Conservation (phyloP, 164 flowering plant species). For the Cinnamomum micranthum region DNA sequence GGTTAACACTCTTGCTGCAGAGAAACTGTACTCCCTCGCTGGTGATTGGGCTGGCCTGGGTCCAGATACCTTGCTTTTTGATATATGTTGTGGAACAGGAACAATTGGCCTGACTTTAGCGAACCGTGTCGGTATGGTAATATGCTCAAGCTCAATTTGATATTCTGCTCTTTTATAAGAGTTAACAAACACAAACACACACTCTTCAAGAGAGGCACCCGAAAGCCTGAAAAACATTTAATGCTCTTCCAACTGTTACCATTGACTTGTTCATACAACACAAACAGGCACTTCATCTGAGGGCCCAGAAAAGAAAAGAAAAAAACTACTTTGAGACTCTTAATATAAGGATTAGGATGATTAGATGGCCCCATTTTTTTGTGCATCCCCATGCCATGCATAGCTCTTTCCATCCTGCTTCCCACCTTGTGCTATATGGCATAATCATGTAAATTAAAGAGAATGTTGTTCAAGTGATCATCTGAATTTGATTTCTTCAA, state of each 20-base stretch:
- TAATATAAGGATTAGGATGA: background rate
- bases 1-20: conserved; percentile 46
- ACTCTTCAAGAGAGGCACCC: no score
- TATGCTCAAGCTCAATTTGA: conserved; percentile 17
- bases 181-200: no score
- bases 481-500: background rate
- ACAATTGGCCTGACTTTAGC: conserved; percentile 94
- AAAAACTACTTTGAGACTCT: no score
- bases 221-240: no score
- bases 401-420: no score
- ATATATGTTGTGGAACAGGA: conserved; percentile 94
- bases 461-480: background rate
- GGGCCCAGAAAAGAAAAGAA: no score
- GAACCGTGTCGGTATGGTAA: conserved; percentile 98
- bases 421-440: no score
- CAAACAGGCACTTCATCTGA: background rate
- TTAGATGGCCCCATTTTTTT: background rate
- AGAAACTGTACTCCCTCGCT: conserved; percentile 63
- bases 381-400: background rate
- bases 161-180: conserved; percentile 1
- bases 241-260: background rate
- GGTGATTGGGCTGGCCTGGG: conserved; percentile 97
- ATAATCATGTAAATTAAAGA: background rate
- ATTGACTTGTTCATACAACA: background rate
- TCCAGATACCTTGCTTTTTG: conserved; percentile 90